Evolutionary conservation across 176 grass and related monocot species (phyloP).

Genomic region (Saccharum officinarum): DNA sequence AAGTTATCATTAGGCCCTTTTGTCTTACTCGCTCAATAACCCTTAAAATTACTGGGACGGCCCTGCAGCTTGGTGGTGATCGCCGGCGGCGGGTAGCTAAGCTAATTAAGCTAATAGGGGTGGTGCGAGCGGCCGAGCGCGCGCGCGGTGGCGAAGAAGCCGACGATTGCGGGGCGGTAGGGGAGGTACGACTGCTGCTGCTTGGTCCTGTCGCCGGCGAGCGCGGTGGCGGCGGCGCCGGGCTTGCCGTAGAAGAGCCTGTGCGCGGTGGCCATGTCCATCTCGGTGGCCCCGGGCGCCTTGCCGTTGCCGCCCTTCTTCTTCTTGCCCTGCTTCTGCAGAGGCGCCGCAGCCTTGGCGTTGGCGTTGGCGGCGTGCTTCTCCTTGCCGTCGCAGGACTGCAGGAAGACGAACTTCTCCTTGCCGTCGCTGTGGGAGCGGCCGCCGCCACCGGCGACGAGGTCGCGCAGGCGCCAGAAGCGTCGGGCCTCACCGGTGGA

Average conservation of each 20-base stretch:
- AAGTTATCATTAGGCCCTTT: too few relatives aligned
- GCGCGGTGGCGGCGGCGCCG: background rate
- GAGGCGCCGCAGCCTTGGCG: background rate
- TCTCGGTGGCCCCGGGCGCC: conserved; percentile 3
- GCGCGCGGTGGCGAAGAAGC: conserved; percentile 51
- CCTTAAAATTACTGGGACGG: too few relatives aligned
- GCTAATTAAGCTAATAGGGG: conserved; percentile 7
- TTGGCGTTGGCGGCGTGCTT: too few relatives aligned
- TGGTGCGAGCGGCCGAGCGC: conserved; percentile 45
- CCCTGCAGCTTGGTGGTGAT: background rate
- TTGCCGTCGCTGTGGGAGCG: conserved; percentile 59
- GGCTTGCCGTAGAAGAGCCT: conserved; percentile 55
- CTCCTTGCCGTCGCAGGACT: too few relatives aligned
- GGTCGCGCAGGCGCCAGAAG: conserved; percentile 44
- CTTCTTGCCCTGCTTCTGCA: background rate
- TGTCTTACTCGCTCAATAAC: too few relatives aligned
- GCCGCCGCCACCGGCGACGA: conserved; percentile 32
- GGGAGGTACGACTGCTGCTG: conserved; percentile 60
- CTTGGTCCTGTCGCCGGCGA: background rate
- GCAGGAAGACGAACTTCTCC: too few relatives aligned
- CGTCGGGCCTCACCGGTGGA: conserved; percentile 48
- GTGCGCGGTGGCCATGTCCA: conserved; percentile 70
- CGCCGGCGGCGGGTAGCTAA: background rate
- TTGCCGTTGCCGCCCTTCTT: background rate
- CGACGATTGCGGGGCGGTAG: conserved; percentile 49